A percentile compares a stretch with the other conserved stretches of the same genome.
phyloP scores from a whole-genome alignment of 1,284 basidiomycete genomes.

The Leucoagaricus sp. region DNA sequence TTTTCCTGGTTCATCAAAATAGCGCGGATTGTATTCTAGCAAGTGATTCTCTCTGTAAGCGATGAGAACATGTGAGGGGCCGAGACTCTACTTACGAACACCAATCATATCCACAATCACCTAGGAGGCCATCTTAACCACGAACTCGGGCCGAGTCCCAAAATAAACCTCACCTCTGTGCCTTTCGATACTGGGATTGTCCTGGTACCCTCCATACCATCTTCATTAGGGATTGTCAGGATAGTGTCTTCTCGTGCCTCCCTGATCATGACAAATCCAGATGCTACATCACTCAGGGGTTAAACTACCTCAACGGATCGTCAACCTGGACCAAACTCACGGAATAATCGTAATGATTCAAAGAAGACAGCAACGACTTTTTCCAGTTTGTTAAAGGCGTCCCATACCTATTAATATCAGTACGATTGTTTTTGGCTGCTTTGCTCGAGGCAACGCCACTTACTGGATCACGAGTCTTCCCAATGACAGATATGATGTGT shows the following conservation, averaged over 20 bases:
- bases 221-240: slow-evolving; percentile 30
- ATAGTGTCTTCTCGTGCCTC: slow-evolving; percentile 33
- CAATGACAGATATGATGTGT: slow-evolving; percentile 44
- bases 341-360: slow-evolving; percentile 47
- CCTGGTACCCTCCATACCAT: slow-evolving; percentile 29
- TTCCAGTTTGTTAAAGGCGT: slow-evolving; percentile 45
- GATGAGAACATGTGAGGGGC: not conserved
- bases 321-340: too few species aligned
- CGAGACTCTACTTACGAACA: slow-evolving; percentile 40
- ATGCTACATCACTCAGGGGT: slow-evolving; percentile 23
- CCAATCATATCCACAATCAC: slow-evolving; percentile 53
- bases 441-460: slow-evolving; percentile 15
- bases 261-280: slow-evolving; percentile 31
- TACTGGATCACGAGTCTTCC: slow-evolving; percentile 42
- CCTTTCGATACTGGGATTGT: slow-evolving; percentile 32
- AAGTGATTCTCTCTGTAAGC: not conserved
- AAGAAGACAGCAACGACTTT: slow-evolving; percentile 48
- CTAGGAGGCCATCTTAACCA: slow-evolving; percentile 17
- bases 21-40: slow-evolving; percentile 37
- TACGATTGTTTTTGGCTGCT: not conserved
- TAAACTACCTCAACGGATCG: too few species aligned
- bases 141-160: not conserved
- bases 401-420: slow-evolving; percentile 33
- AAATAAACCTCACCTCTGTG: slow-evolving; percentile 17
- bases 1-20: slow-evolving; percentile 34